Base-by-base conservation (phyloP, 2,329 filamentous ascomycete genomes). In the Erysiphe neolycopersici region DNA sequence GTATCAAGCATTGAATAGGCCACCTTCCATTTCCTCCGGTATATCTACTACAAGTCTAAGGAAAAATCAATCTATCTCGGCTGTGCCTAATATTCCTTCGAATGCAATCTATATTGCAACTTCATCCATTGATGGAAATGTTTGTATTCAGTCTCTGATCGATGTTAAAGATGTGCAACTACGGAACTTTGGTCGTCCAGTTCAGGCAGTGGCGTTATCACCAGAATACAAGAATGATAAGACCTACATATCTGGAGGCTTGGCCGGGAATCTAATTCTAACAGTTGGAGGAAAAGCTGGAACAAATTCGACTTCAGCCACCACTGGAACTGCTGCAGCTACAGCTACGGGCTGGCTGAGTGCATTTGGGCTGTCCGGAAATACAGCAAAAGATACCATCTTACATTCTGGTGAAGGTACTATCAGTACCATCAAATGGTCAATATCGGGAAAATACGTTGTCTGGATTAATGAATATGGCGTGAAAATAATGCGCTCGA, bases 401-500 rank as follows among this genome's bases (percentile, higher is more conserved):
- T 60, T 95, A 40, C 89, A 98, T 56, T 83, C 80, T 8, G 89
- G 89, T 2, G 91, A 98, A 61, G 89, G 89, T 3, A 73, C 75
- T 2, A 89, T 98, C 49, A 87, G 74, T 56, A 79, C 76, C 3
- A 89, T 98, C 55, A 87, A 91, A 58, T 98, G 87, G 84, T 95
- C 87, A 0, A 58, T 87, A 36, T 87, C 83, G 0, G 87, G 89
- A 0, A 89, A 79, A 60, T 95, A 85, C 54, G 79, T 94, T 1
- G 81, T 76, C 0, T 98, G 89, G 89, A 69, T 92, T 36, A 98
- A 95, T 54, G 89, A 98, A 59, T 79, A 91, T 54, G 89, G 89
- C 4, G 91, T 95, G 57, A 94, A 94, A 58, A 89, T 98, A 47
- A 95, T 95, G 85, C 73, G 89, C 33, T 83, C 83, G 4, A 82